Evolutionary conservation across 352 stramenopile species (phyloP).

Genomic region (Globisporangium orthogonon): DNA sequence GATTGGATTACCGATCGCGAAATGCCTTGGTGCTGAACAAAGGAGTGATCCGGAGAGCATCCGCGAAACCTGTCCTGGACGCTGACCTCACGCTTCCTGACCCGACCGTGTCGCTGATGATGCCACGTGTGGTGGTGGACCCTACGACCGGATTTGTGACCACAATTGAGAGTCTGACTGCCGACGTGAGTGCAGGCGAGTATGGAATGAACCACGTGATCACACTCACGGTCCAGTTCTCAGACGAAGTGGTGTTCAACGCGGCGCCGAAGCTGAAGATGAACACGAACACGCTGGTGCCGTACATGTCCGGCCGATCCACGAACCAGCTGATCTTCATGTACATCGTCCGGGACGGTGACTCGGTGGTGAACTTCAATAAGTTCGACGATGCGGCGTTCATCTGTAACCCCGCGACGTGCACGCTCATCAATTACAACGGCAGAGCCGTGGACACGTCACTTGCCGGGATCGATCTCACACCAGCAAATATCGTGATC

Average conservation of each 20-base stretch:
- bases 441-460: conserved; percentile 25
- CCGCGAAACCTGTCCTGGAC: conserved; percentile 40
- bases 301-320: conserved; percentile 48
- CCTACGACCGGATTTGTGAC: conserved; percentile 32
- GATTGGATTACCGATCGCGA: conserved; percentile 47
- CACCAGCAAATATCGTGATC: conserved; percentile 46
- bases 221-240: conserved; percentile 57
- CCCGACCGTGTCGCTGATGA: conserved; percentile 30
- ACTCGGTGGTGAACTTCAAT: conserved; percentile 35
- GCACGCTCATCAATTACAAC: conserved; percentile 73
- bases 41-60: conserved; percentile 50
- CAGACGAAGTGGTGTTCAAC: conserved; percentile 65
- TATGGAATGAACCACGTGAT: conserved; percentile 78
- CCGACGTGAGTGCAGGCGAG: conserved; percentile 36
- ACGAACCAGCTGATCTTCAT: conserved; percentile 57
- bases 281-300: conserved; percentile 46
- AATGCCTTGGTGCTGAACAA: conserved; percentile 52
- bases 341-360: conserved; percentile 53
- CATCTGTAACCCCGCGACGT: conserved; percentile 31
- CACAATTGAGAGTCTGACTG: conserved; percentile 33
- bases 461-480: conserved; percentile 32
- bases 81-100: conserved; percentile 44
- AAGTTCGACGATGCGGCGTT: conserved; percentile 52
- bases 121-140: conserved; percentile 44
- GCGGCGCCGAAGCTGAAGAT: conserved; percentile 46